A percentile compares a stretch with the other conserved stretches of the same genome.
phyloP scores from a whole-genome alignment of 257 asterid species.

The Linderniella brevidens region DNA sequence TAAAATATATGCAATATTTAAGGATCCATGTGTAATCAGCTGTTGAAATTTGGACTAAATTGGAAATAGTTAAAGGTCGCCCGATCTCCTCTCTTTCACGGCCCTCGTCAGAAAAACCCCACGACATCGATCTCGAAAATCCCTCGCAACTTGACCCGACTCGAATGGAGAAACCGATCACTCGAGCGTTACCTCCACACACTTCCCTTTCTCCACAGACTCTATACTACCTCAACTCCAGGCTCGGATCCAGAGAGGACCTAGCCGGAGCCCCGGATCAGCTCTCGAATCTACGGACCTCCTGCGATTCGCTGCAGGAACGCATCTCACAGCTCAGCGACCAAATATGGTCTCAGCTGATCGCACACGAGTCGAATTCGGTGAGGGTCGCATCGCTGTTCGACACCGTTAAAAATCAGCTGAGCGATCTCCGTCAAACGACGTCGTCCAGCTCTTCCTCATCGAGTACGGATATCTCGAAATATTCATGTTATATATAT shows the following conservation, averaged over 20 bases:
- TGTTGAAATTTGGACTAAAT: too few relatives aligned
- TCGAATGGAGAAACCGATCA: neutral
- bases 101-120: too few relatives aligned
- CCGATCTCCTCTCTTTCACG: too few relatives aligned
- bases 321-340: conserved; percentile 35
- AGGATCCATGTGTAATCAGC: too few relatives aligned
- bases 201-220: conserved; percentile 44
- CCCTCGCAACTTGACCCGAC: too few relatives aligned
- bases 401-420: conserved; percentile 23
- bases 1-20: too few relatives aligned
- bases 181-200: conserved; percentile 40
- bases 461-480: neutral
- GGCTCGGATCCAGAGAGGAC: conserved; percentile 36
- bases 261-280: conserved; percentile 42
- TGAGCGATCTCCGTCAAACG: conserved; percentile 31
- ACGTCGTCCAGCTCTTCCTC: conserved; percentile 1
- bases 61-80: too few relatives aligned
- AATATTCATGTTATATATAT: conserved; percentile 1
- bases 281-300: conserved; percentile 47
- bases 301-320: conserved; percentile 44
- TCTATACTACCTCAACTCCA: conserved; percentile 52
- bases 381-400: conserved; percentile 29
- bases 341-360: conserved; percentile 29
- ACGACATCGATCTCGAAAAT: too few relatives aligned
- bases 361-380: conserved; percentile 43